Evolutionary conservation across 2,329 filamentous ascomycete genomes (phyloP), one percentile per base, ranked within the genome.

Genomic region (Botrytis byssoidea): DNA sequence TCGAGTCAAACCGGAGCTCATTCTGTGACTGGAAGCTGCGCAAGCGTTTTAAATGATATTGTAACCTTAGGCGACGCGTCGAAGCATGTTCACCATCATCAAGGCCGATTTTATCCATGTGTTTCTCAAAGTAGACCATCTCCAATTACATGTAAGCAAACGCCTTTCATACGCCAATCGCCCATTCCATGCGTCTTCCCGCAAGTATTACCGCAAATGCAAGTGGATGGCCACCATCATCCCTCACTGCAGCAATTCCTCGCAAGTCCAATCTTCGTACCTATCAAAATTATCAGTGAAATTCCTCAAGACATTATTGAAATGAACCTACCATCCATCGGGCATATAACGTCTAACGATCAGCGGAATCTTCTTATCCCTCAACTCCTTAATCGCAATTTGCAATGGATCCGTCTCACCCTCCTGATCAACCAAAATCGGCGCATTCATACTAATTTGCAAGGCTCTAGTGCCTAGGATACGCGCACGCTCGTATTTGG

Each of bases 191-290:
- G 78, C 76, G 74, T 44, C 59, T 48, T 22, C 22, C 4, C 37
- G 35, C 12, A 66, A 42, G 35, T 44, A 35, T 70, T 74, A 74
- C 66, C 72, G 60, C 67, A 70, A 65, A 67, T 67, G 59, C 44
- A 44, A 46, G 46, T 37, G 70, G 48, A 68, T 70, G 48, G 46
- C 57, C 73, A 70, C 61, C 48, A 37, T 67, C 44, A 71, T 18
- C 51, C 37, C 74, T 73, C 78, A 81, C 69, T 80, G 79, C 61
- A 97, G 88, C 77, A 98, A 87, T 84, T 99, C 96, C 85, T 98
- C 96, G 84, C 95, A 98, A 51, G 95, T 97, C 96, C 96, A 99
- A 83, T 99, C 96, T 88, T 99, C 96, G 84, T 98, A 98, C 75
- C 80, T 81, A 63, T 57, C n/a, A 20, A 66, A 35, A 42, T 57